A percentile compares a stretch with the other conserved stretches of the same genome.
phyloP scores from a whole-genome alignment of 1,284 basidiomycete species.

The Malassezia dermatis region DNA sequence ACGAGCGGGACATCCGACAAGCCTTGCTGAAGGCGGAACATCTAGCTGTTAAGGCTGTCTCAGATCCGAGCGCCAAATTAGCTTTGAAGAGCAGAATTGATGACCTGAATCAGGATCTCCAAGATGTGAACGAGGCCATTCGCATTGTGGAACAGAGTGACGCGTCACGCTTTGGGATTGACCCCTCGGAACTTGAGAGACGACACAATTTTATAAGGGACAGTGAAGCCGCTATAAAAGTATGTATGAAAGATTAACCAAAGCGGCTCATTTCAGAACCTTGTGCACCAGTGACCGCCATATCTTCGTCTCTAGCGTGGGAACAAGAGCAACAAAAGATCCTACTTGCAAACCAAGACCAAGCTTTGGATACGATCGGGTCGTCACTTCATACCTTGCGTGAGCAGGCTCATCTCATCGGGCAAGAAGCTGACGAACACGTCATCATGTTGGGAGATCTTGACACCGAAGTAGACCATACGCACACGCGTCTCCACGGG shows the following conservation, averaged over 20 bases:
- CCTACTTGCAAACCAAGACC: constrained; percentile 38
- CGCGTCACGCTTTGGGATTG: constrained; percentile 35
- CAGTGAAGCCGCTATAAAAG: constrained; percentile 28
- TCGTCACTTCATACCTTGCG: constrained; percentile 29
- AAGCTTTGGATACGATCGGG: constrained; percentile 39
- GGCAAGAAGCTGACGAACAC: constrained; percentile 42
- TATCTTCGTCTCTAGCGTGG: constrained; percentile 25
- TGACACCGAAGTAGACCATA: constrained; percentile 36
- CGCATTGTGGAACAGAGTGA: constrained; percentile 36
- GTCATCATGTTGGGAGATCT: constrained; percentile 40
- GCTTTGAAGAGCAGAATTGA: constrained; percentile 30
- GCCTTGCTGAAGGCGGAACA: constrained; percentile 18
- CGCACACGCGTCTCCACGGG: constrained; percentile 27
- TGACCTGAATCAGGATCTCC: constrained; percentile 32
- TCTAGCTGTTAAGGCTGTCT: not conserved
- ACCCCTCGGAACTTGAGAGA: constrained; percentile 23
- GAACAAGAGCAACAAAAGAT: constrained; percentile 41
- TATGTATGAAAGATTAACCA: not conserved
- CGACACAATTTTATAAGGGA: constrained; percentile 27
- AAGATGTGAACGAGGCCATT: constrained; percentile 39
- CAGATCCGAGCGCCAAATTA: constrained; percentile 18
- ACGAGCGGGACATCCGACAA: constrained; percentile 33
- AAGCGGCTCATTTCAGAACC: not conserved
- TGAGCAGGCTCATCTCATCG: constrained; percentile 39
- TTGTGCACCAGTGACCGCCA: not conserved